phyloP scores from a whole-genome alignment of 2,329 filamentous ascomycete genomes.

The Diaporthe capsici region DNA sequence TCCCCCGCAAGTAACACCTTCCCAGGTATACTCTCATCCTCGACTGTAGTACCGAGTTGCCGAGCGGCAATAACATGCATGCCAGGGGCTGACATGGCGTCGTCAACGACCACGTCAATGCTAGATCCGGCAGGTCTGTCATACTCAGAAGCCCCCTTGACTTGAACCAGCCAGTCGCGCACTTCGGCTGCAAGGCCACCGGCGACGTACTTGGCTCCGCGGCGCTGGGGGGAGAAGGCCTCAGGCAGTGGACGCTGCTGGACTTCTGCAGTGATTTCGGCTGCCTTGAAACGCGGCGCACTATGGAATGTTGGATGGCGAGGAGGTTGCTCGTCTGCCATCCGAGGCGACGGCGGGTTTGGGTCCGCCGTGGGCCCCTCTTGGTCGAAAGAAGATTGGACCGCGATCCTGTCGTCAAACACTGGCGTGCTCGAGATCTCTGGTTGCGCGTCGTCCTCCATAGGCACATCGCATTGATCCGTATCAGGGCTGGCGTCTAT shows the following conservation, averaged over 20 bases:
- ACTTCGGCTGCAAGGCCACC: conserved; percentile 59
- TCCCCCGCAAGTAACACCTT: conserved; percentile 46
- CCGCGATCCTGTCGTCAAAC: conserved; percentile 24
- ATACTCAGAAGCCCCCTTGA: conserved; percentile 51
- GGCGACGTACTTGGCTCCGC: conserved; percentile 53
- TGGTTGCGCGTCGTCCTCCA: conserved; percentile 41
- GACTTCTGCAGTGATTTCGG: conserved; percentile 42
- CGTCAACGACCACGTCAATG: conserved; percentile 45
- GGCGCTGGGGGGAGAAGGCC: conserved; percentile 55
- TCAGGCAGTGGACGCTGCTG: conserved; percentile 50
- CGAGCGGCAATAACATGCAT: conserved; percentile 50
- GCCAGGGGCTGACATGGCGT: conserved; percentile 44
- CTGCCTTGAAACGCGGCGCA: conserved; percentile 56
- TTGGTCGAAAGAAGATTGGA: conserved; percentile 12
- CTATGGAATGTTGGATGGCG: conserved; percentile 52
- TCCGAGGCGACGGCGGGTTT: conserved; percentile 16
- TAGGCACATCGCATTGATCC: conserved; percentile 40
- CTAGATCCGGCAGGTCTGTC: conserved; percentile 33
- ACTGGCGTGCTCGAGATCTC: conserved; percentile 14
- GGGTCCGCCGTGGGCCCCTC: conserved; percentile 20
- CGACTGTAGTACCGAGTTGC: conserved; percentile 1
- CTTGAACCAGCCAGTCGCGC: conserved; percentile 60
- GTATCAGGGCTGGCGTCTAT: conserved; percentile 13
- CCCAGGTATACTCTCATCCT: neutral
- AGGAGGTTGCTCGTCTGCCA: conserved; percentile 8